These are phyloP conservation scores for Zychaea mexicana DNA, from an alignment of 371 early-diverging fungal species.

Conservation along the genomic window DNA sequence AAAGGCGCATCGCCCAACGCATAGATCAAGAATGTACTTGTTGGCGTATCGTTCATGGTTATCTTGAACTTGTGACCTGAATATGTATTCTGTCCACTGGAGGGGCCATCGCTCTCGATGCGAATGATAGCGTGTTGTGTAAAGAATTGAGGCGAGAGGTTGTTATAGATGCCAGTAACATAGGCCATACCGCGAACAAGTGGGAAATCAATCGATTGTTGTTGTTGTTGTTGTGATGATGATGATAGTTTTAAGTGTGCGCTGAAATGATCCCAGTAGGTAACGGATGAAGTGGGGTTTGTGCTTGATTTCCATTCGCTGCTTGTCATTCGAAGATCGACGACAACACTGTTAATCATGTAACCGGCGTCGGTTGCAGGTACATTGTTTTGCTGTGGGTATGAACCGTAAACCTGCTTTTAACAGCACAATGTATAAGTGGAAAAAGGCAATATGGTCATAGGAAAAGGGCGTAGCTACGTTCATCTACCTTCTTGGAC, in stretches of 20 bases:
- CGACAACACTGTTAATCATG: constrained; percentile 40
- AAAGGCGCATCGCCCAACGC: constrained; percentile 39
- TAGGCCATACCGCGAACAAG: constrained; percentile 55
- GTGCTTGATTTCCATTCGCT: constrained; percentile 32
- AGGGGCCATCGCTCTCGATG: constrained; percentile 20
- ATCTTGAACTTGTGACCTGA: constrained; percentile 40
- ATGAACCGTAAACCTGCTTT: constrained; percentile 37
- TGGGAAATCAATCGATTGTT: constrained; percentile 39
- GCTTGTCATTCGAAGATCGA: constrained; percentile 40
- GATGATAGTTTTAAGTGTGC: constrained; percentile 27
- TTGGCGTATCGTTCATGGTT: constrained; percentile 38
- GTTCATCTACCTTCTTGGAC: constrained; percentile 2
- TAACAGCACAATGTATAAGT: too few relatives aligned
- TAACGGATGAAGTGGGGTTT: constrained; percentile 22
- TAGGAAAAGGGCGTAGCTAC: not conserved
- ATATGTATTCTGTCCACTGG: constrained; percentile 1
- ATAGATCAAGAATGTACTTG: constrained; percentile 40
- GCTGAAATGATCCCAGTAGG: constrained; percentile 39
- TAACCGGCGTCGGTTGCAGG: constrained; percentile 39
- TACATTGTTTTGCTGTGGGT: constrained; percentile 43
- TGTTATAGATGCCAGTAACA: constrained; percentile 44
- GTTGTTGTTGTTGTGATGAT: not conserved
- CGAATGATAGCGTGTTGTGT: constrained; percentile 46
- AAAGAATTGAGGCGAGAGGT: constrained; percentile 54
- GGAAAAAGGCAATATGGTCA: not conserved